phyloP scores from a whole-genome alignment of 169 alveolate genomes.

The Plasmodium vivax region DNA sequence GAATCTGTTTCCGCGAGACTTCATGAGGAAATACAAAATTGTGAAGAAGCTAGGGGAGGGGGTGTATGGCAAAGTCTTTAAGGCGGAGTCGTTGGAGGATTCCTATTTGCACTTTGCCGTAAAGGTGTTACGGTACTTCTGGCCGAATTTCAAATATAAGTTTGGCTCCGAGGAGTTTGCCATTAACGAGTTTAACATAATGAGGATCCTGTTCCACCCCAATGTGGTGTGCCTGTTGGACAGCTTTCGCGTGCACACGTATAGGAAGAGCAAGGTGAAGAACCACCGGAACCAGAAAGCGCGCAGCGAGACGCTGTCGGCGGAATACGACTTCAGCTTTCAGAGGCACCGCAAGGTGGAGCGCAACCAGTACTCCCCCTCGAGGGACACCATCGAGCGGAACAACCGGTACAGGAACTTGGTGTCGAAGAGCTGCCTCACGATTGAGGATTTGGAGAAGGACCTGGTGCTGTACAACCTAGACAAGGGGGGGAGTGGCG shows the following conservation, averaged over 20 bases:
- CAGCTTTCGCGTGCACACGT: constrained; percentile 57
- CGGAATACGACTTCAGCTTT: constrained; percentile 60
- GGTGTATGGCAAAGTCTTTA: constrained; percentile 85
- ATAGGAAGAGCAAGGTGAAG: constrained; percentile 15
- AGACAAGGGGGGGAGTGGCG: not conserved
- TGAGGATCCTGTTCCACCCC: constrained; percentile 63
- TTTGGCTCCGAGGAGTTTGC: constrained; percentile 73
- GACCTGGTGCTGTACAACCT: constrained; percentile 10
- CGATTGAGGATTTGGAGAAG: constrained; percentile 51
- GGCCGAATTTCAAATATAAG: constrained; percentile 66
- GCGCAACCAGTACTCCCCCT: constrained; percentile 33
- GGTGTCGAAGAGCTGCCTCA: constrained; percentile 13
- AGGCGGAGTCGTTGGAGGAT: constrained; percentile 72
- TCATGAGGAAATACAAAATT: constrained; percentile 73
- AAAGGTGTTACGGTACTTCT: constrained; percentile 44
- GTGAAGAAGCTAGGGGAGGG: constrained; percentile 83
- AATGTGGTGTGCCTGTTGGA: constrained; percentile 57
- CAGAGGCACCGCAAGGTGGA: constrained; percentile 28
- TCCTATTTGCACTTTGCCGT: constrained; percentile 60
- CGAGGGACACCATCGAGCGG: constrained; percentile 28
- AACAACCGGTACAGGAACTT: constrained; percentile 23
- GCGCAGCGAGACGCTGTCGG: constrained; percentile 6
- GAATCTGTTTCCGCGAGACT: constrained; percentile 67
- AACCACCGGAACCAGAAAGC: constrained; percentile 10
- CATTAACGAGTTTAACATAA: constrained; percentile 51